Base-by-base conservation (phyloP, 306 rosid genomes). In the Corylus americana region DNA sequence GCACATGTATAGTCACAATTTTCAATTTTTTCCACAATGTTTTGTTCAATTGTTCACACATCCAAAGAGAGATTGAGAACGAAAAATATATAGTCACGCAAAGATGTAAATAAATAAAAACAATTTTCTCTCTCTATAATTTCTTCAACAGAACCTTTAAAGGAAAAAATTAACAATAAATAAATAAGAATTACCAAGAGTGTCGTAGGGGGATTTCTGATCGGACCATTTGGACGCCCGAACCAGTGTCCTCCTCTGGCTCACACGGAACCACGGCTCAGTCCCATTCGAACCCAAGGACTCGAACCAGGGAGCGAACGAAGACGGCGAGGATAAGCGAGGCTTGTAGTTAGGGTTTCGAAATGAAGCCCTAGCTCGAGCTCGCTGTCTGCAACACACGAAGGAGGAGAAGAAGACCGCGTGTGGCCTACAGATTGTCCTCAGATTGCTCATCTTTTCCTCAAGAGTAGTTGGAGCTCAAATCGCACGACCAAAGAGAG, bases 181-280 rank as follows among this genome's bases (percentile, higher is more conserved):
- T 20, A 16, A 71, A 70, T 39, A 42, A 20, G 11, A 50, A 83
- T 74, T 78, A 92, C 98, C 97, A 20, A 94, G 98, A 61, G 97
- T 94, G 73, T 91, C 92, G 75, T 94, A 94, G 1, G 98, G 98
- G 81, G 98, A 85, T 77, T 86, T 90, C 44, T 84, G 88, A n/a
- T 90, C 89, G 25, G 81, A 77, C 98, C 98, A 91, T 49, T 88
- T 91, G 7, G 95, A 73, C 6, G 97, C 95, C 71, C 73, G 88
- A 31, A 86, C 90, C 55, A 88, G 54, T 51, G 92, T 90, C 81
- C 95, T 88, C 84, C 92, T 85, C 85, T 87, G 98, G 74, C 81
- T 85, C 44, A 82, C 71, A 12, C 92, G 88, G 77, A 91, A 88
- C 91, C 88, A 84, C 1, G 71, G 78, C 70, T 81, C 87, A 1